phyloP scores from a whole-genome alignment of 306 rosid genomes.

The Medicago lupulina region DNA sequence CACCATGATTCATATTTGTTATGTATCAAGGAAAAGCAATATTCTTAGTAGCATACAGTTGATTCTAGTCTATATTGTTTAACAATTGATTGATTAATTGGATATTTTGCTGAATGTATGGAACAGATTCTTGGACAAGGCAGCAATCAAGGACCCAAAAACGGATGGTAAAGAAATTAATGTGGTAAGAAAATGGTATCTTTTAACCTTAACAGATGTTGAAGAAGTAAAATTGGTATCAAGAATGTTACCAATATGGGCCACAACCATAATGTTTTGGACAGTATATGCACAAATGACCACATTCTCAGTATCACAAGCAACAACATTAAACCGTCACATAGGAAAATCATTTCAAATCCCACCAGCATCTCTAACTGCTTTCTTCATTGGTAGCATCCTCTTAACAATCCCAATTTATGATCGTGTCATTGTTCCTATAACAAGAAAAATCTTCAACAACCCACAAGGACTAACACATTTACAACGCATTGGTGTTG shows the following conservation, averaged over 20 bases:
- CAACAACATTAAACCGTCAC: slow-evolving; percentile 79
- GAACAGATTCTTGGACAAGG: slow-evolving; percentile 81
- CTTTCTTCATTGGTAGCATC: slow-evolving; percentile 71
- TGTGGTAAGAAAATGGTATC: slow-evolving; percentile 57
- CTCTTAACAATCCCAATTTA: slow-evolving; percentile 72
- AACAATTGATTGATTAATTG: too few relatives aligned
- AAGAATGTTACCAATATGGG: slow-evolving; percentile 88
- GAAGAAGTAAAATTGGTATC: slow-evolving; percentile 77
- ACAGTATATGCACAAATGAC: slow-evolving; percentile 84
- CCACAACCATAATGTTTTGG: slow-evolving; percentile 83
- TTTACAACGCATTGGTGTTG: slow-evolving; percentile 72
- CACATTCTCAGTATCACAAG: slow-evolving; percentile 83
- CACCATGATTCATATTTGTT: too few relatives aligned
- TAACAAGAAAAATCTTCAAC: slow-evolving; percentile 46
- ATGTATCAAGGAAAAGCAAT: too few relatives aligned
- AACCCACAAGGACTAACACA: slow-evolving; percentile 73
- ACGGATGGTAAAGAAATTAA: background rate
- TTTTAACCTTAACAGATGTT: slow-evolving; percentile 75
- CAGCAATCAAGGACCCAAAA: slow-evolving; percentile 62
- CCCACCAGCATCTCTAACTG: slow-evolving; percentile 75
- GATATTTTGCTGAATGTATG: background rate
- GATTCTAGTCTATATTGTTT: too few relatives aligned
- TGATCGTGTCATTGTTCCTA: slow-evolving; percentile 64
- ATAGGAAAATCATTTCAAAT: slow-evolving; percentile 70
- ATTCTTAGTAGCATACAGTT: too few relatives aligned